Percentiles rank a stretch among this genome's conserved stretches.
phyloP scores from a whole-genome alignment of 345 rosid species.

The Orychophragmus violaceus region DNA sequence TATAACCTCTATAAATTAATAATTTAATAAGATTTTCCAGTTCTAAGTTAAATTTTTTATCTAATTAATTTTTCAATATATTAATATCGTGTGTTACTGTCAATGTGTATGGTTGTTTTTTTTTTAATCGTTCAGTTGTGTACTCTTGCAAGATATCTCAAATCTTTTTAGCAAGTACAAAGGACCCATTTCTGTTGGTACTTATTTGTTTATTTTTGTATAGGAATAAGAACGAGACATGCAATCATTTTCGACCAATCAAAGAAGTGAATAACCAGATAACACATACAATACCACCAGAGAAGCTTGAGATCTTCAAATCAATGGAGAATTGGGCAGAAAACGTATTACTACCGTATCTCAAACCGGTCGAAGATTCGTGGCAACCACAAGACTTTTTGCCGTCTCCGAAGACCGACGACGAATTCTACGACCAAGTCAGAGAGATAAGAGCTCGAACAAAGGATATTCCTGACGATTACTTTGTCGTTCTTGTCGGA shows the following conservation, averaged over 20 bases:
- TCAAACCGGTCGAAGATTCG: conserved; percentile 52
- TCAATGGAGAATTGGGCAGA: conserved; percentile 42
- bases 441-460: conserved; percentile 43
- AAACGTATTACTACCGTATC: conserved; percentile 36
- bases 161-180: not conserved
- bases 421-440: conserved; percentile 39
- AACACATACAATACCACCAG: conserved; percentile 38
- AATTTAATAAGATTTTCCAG: too few relatives aligned
- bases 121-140: too few relatives aligned
- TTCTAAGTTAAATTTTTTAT: too few relatives aligned
- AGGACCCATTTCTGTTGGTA: conserved; percentile 9
- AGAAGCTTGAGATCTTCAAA: conserved; percentile 54
- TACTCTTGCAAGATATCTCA: conserved; percentile 7
- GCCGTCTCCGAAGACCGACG: conserved; percentile 41
- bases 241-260: conserved; percentile 25
- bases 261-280: conserved; percentile 28
- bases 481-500: conserved; percentile 35
- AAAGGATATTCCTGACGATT: conserved; percentile 33
- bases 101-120: not conserved
- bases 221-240: conserved; percentile 8
- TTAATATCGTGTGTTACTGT: too few relatives aligned
- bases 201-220: not conserved
- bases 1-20: too few relatives aligned
- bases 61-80: too few relatives aligned
- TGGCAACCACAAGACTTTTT: conserved; percentile 70